Base-by-base conservation (phyloP, 148 eudicot genomes). In the Chenopodium formosanum region DNA sequence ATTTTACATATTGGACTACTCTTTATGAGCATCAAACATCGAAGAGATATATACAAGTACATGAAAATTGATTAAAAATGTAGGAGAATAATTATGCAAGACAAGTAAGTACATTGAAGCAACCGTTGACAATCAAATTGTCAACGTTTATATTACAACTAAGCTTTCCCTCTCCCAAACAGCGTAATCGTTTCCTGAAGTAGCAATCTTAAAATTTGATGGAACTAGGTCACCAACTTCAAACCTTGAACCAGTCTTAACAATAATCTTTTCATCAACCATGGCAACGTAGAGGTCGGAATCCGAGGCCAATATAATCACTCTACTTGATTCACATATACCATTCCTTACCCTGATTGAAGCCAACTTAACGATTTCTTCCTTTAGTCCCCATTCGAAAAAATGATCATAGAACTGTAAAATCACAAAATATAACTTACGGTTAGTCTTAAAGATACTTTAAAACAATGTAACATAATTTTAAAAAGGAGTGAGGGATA, bases 341-440 rank as follows among this genome's bases (percentile, higher is more conserved):
- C 58, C 79, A 32, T 81, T 66, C 44, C 73, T 81, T 17, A 52
- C 69, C 47, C 83, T 67, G 16, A 75, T 47, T 34, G 79, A n/a
- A 8, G 74, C 64, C 11, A 81, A 34, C 37, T 56, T 76, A 17
- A 68, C 62, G 4, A 75, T 81, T 67, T 75, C 83, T 8, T 81
- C 75, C 46, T 81, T 81, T 9, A 81, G 50, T 4, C 83, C 83
- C 83, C 83, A 81, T 75, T 75, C 83, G 37, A 81, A 11, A 73
- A 75, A 81, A 68, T 81, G 79, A 67, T 81, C 83, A 52, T 81
- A 81, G 34, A 81, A 81, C 83, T 81, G 79, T 46, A 75, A 32
- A 81, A 48, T 31, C 31, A 7, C 4, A 50, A n/a, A 14, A 20
- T 16, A 50, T 1, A 52, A 13, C 1, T 50, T 22, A 37, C 52